Percentiles rank a stretch among this genome's conserved stretches.
These are phyloP conservation scores for Hippophae gyantsensis DNA, from an alignment of 306 rosid genomes.

Conservation along the genomic window DNA sequence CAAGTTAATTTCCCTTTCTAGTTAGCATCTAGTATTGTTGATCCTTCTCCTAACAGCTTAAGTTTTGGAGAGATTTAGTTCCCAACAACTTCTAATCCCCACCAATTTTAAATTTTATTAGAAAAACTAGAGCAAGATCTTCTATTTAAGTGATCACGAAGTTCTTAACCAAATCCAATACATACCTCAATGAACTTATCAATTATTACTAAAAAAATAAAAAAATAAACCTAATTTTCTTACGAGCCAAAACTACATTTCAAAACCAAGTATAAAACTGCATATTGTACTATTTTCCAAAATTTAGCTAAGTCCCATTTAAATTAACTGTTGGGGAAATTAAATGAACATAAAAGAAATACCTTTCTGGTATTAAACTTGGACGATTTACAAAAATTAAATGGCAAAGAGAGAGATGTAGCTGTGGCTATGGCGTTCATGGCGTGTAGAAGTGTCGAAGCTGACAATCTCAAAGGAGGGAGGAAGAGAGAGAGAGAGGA, in stretches of 20 bases:
- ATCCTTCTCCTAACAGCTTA: too few species aligned
- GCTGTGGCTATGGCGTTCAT: conserved; percentile 77
- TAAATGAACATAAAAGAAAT: not conserved
- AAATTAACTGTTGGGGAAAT: not conserved
- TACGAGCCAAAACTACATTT: conserved; percentile 3
- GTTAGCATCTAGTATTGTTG: too few species aligned
- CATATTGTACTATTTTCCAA: not conserved
- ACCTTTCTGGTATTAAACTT: conserved; percentile 60
- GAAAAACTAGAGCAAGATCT: not conserved
- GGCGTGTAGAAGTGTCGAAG: conserved; percentile 34
- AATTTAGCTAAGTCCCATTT: conserved; percentile 2
- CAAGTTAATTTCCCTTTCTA: not conserved
- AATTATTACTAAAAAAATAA: too few species aligned
- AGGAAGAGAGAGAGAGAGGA: conserved; percentile 6
- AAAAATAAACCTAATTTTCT: too few species aligned
- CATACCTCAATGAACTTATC: not conserved
- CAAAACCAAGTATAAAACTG: not conserved
- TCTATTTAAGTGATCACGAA: not conserved
- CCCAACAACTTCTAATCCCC: not conserved
- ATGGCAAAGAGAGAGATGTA: conserved; percentile 61
- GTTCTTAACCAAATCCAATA: not conserved
- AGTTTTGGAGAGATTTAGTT: too few species aligned
- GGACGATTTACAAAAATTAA: conserved; percentile 37
- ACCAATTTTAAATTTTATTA: not conserved
- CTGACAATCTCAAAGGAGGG: conserved; percentile 2